Base-by-base conservation (phyloP, 768 basidiomycete species). In the Termitomyces heimii region DNA sequence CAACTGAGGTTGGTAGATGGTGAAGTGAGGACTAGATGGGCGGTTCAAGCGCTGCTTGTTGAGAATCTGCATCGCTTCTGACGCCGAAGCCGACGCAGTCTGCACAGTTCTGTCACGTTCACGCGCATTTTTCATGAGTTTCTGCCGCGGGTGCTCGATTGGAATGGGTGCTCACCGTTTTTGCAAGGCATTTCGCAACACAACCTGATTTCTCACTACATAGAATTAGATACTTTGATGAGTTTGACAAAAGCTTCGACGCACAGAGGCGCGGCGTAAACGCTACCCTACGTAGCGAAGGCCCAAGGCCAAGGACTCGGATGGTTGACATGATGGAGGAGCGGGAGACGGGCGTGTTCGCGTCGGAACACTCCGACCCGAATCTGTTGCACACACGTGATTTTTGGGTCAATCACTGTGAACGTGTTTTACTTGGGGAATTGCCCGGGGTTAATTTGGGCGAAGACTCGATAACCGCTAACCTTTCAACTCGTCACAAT, bases 1-100 rank as follows among this genome's bases (percentile, higher is more conserved):
- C 47, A 98, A 72, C 73, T 98, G 92, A 2, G 89, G 90, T 67
- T 95, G 88, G 76, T 99, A 99, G 73, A 99, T 98, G 55, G 94
- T 94, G 69, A 94, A 89, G 71, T 98, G 95, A 9, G 97, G 97
- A 66, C 89, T 91, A 60, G 82, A 89, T 18, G 97, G 96, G n/a
- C 97, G 88, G 49, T 77, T 77, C 50, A 92, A 74, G 62, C 97
- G 89, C 71, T 98, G 95, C 63, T 81, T 72, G 79, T 98, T 96
- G 65, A 98, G 77, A 61, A 94, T 88, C 4, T 76, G 78, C 35
- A 75, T 68, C 10, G 77, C 73, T 0, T 83, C 79, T 0, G 85
- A 76, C 1, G 88, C 77, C 1, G 86, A 76, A 2, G 89, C 61
- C 0, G 89, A 86, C 65, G 88, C 71, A 0, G 84, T 86, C 66